phyloP scores from a whole-genome alignment of 495 filamentous ascomycete species.

The Talaromyces nanjingensis region DNA sequence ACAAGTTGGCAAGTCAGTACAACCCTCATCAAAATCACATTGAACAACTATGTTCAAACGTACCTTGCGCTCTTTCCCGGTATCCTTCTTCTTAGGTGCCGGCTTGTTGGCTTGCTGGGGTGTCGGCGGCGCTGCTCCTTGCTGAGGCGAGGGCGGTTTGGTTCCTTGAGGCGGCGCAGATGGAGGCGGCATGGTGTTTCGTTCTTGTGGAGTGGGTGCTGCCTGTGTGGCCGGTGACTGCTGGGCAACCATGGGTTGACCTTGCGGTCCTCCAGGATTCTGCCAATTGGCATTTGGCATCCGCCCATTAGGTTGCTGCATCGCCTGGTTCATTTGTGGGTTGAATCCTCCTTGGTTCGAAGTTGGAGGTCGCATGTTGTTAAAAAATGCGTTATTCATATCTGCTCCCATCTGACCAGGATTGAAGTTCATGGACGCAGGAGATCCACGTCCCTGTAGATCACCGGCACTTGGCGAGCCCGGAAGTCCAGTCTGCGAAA shows the following conservation, averaged over 20 bases:
- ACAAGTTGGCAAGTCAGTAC: constrained; percentile 12
- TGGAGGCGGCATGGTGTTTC: constrained; percentile 79
- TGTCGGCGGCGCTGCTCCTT: constrained; percentile 76
- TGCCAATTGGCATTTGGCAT: constrained; percentile 48
- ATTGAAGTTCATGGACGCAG: constrained; percentile 72
- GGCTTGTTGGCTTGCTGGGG: constrained; percentile 73
- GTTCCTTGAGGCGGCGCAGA: constrained; percentile 62
- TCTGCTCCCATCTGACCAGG: constrained; percentile 59
- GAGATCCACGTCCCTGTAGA: constrained; percentile 70
- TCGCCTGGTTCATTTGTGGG: constrained; percentile 53
- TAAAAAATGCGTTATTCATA: constrained; percentile 55
- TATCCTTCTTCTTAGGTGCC: constrained; percentile 79
- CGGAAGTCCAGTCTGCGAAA: constrained; percentile 64
- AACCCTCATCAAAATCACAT: too few relatives aligned
- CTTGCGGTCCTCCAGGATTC: constrained; percentile 39
- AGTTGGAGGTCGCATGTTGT: constrained; percentile 76
- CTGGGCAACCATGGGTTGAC: constrained; percentile 49
- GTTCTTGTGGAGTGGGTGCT: constrained; percentile 67
- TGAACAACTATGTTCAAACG: constrained; percentile 17
- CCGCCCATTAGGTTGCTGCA: constrained; percentile 34
- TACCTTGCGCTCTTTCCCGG: constrained; percentile 68
- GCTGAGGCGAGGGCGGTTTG: constrained; percentile 73
- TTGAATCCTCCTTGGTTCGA: constrained; percentile 70
- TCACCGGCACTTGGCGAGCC: constrained; percentile 79
- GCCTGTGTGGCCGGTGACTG: constrained; percentile 43